These are phyloP conservation scores for Ceratonia siliqua DNA, from an alignment of 306 rosid species.

Conservation along the genomic window DNA sequence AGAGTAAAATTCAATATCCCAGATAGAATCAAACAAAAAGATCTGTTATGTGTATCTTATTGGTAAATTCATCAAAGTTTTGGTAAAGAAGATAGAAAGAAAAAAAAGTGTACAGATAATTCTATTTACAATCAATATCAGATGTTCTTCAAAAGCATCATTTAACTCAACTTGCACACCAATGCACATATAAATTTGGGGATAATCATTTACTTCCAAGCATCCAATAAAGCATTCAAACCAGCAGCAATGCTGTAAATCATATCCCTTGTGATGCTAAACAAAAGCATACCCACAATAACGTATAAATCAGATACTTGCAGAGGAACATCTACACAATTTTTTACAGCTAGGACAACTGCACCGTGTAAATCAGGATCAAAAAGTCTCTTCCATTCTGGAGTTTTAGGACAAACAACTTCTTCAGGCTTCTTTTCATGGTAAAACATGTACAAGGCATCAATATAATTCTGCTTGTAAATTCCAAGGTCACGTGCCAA, in stretches of 20 bases:
- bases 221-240: slow-evolving; percentile 21
- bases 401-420: slow-evolving; percentile 79
- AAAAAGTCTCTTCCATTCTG: slow-evolving; percentile 89
- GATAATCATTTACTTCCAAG: slow-evolving; percentile 9
- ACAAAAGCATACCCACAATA: slow-evolving; percentile 1
- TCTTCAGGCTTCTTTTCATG: slow-evolving; percentile 80
- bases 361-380: slow-evolving; percentile 72
- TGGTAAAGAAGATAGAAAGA: too few relatives aligned
- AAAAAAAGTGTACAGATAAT: background rate
- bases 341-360: slow-evolving; percentile 60
- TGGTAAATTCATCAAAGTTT: background rate
- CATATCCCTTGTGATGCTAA: slow-evolving; percentile 6
- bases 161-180: background rate
- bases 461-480: slow-evolving; percentile 89
- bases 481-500: slow-evolving; percentile 89
- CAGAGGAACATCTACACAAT: slow-evolving; percentile 55
- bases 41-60: background rate
- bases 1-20: background rate
- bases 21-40: slow-evolving; percentile 5
- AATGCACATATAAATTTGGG: slow-evolving; percentile 12
- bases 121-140: slow-evolving; percentile 16
- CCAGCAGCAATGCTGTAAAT: slow-evolving; percentile 25
- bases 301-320: slow-evolving; percentile 47
- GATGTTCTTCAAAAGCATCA: slow-evolving; percentile 11
- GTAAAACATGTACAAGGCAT: slow-evolving; percentile 70